Evolutionary conservation across 208 protist genomes (phyloP), one percentile per base, ranked within the genome.

Genomic region (Trypanosoma boissoni): DNA sequence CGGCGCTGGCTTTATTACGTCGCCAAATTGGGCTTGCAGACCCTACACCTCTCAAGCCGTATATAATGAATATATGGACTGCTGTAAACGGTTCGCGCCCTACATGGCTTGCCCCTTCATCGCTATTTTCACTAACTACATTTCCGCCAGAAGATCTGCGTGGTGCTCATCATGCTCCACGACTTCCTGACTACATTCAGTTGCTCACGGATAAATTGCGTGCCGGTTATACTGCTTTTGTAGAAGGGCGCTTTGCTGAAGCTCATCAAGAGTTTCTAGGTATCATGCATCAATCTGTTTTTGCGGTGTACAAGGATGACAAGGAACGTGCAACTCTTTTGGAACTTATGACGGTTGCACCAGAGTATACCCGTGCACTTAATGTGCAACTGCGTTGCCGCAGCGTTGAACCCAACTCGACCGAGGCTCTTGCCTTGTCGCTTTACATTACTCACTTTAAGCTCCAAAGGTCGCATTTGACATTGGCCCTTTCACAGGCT

Each of bases 371-470:
- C 16, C 67, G 77, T 8, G 86, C 89, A 8, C 74, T 91, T 21
- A 65, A 64, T 18, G 64, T 97, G 26, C 91, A 97, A 75, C 69
- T 95, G 23, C 65, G 78, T 21, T 67, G 92, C 26, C 78, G 83
- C 42, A 83, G 75, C 23, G 28, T 86, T n/a, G 76, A 76, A 21
- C 62, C 69, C 6, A 58, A 69, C 49, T 77, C 69, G 3, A 53
- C 50, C 16, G 72, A 91, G 44, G 64, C 78, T 18, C 72, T 87
- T 7, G 95, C 98, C 76, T 74, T 99, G n/a, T 89, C 98, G 0
- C 84, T 98, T 28, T 99, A 99, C 71, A 98, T 99, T 60, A 99
- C 98, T 23, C 91, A 99, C 85, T 98, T 95, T 65, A 91, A 98
- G 31, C 76, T 99, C 14, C 83, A 97, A 58, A 70, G 85, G 6